These are phyloP conservation scores for Odontarrhena argentea DNA, from an alignment of 345 rosid species.

Conservation along the genomic window DNA sequence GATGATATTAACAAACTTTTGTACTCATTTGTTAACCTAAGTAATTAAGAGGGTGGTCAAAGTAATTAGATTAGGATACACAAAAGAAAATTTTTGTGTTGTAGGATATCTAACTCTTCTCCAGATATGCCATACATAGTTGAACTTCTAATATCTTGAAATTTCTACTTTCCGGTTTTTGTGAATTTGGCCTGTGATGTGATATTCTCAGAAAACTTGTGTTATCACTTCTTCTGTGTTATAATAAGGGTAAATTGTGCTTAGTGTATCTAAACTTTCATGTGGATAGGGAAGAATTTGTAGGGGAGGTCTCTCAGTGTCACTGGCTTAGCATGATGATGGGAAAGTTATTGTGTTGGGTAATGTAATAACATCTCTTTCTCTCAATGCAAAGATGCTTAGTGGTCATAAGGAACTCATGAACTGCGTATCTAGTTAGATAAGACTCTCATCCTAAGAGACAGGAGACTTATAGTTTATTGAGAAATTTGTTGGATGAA, in stretches of 20 bases:
- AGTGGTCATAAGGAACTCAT: background rate
- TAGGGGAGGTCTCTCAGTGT: constrained; percentile 5
- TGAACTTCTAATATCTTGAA: constrained; percentile 3
- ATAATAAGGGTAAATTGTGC: background rate
- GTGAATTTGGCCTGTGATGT: constrained; percentile 2
- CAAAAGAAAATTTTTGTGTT: background rate
- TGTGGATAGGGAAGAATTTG: constrained; percentile 21
- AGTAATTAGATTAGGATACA: background rate
- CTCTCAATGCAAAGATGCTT: constrained; percentile 3
- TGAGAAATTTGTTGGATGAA: background rate
- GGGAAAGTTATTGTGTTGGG: background rate
- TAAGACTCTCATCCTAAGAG: constrained; percentile 14
- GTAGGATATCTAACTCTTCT: constrained; percentile 1
- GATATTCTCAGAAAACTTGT: background rate
- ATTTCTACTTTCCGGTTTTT: background rate
- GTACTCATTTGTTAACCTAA: background rate
- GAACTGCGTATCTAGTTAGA: constrained; percentile 14
- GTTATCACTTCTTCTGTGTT: constrained; percentile 11
- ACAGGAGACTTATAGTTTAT: background rate
- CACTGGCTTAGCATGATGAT: constrained; percentile 13
- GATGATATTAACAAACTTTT: background rate
- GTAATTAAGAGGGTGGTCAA: constrained; percentile 19
- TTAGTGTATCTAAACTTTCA: background rate
- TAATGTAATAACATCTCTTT: constrained; percentile 4
- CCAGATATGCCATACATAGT: background rate